Percentiles rank a stretch among this genome's conserved stretches.
Evolutionary conservation across 768 basidiomycete genomes (phyloP).

Genomic region (Mycena filopes): DNA sequence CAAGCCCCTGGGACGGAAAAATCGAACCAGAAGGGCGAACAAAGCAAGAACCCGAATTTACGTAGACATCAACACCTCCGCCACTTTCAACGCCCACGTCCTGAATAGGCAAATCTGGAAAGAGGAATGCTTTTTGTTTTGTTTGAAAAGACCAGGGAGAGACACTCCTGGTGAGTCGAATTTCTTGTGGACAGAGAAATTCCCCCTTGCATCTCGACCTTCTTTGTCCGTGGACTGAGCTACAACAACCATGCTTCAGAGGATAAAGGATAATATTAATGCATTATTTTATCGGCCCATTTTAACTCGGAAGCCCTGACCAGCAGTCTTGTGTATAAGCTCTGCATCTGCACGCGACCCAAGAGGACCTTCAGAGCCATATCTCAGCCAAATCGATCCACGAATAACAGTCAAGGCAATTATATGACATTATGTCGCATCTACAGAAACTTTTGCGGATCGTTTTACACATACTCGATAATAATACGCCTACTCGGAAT

Average conservation of each 20-base stretch:
- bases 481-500: not conserved
- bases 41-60: not conserved
- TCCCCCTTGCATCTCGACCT: no score
- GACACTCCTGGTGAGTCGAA: no score
- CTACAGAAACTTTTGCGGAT: not conserved
- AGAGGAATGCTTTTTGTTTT: not conserved
- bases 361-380: no score
- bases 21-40: not conserved
- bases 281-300: no score
- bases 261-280: no score
- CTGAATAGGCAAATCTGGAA: constrained; percentile 21
- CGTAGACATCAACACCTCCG: not conserved
- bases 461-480: constrained; percentile 1
- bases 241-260: no score
- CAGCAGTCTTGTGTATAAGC: no score
- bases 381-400: no score
- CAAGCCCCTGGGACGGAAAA: not conserved
- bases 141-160: no score
- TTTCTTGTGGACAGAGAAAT: no score
- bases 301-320: no score
- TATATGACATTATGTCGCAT: constrained; percentile 7
- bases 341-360: no score
- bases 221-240: not conserved
- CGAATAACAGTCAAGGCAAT: not conserved
- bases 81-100: constrained; percentile 13